Evolutionary conservation across 176 grass and related monocot genomes (phyloP).

Genomic region (Triticum dicoccoides): DNA sequence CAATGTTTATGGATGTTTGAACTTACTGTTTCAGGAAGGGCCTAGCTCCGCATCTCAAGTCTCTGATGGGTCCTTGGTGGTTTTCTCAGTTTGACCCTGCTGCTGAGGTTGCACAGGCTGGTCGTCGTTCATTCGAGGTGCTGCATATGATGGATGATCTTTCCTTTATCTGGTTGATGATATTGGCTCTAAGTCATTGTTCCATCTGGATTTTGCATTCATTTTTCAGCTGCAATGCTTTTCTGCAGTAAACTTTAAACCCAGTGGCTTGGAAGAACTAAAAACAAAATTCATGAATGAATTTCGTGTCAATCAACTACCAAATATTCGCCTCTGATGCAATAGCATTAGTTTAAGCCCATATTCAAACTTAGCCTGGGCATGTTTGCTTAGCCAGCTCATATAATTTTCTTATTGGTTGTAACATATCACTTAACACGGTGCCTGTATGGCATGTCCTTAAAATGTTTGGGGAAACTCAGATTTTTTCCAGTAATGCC

Average conservation of each 20-base stretch:
- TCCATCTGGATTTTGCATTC: conserved; percentile 4
- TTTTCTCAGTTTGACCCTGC: conserved; percentile 97
- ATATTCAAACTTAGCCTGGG: background rate
- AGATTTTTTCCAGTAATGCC: background rate
- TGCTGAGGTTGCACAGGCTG: conserved; percentile 89
- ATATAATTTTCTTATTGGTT: background rate
- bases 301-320: background rate
- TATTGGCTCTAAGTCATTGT: conserved; percentile 9
- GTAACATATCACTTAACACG: background rate
- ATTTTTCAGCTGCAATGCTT: conserved; percentile 18
- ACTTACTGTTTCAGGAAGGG: conserved; percentile 65
- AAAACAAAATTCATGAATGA: background rate
- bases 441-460: background rate
- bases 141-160: conserved; percentile 21
- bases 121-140: conserved; percentile 86
- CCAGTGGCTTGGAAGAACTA: background rate
- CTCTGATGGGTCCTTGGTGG: conserved; percentile 98
- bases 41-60: conserved; percentile 86
- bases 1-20: background rate
- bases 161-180: conserved; percentile 13
- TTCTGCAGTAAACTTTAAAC: background rate
- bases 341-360: background rate
- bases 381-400: background rate
- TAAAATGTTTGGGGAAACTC: background rate
- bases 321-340: background rate